Percentiles rank a stretch among this genome's conserved stretches.
These are phyloP conservation scores for Phytopythium oedochilum DNA, from an alignment of 352 stramenopile species.

Conservation along the genomic window DNA sequence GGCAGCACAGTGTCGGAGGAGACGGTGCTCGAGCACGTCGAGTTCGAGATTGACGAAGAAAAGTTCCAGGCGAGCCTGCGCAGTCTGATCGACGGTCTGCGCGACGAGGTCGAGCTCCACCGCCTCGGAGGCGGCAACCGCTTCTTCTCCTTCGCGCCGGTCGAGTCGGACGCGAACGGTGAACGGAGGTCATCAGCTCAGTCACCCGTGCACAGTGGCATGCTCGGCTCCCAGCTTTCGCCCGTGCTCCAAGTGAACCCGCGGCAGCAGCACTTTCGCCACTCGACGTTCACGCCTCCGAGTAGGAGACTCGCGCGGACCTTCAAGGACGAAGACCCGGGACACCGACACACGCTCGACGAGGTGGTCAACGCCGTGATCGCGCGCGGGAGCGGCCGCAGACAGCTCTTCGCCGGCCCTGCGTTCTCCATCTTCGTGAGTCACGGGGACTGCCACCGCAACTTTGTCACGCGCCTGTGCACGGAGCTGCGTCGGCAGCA, in stretches of 20 bases:
- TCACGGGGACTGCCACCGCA: conserved; percentile 66
- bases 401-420: conserved; percentile 14
- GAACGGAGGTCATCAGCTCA: not conserved
- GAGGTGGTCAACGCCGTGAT: conserved; percentile 61
- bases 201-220: not conserved
- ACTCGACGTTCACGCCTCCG: conserved; percentile 1
- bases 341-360: conserved; percentile 25
- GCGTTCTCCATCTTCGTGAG: conserved; percentile 67
- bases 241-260: not conserved
- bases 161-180: conserved; percentile 5
- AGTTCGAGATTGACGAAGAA: conserved; percentile 57
- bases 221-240: not conserved
- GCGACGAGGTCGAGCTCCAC: conserved; percentile 73
- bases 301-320: not conserved
- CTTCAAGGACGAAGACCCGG: conserved; percentile 1
- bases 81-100: conserved; percentile 66
- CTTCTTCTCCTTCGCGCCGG: conserved; percentile 9
- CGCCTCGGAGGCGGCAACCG: conserved; percentile 28
- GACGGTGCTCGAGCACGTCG: conserved; percentile 16
- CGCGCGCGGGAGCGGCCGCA: conserved; percentile 18
- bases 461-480: conserved; percentile 60
- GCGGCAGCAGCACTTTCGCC: not conserved
- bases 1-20: conserved; percentile 12
- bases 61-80: conserved; percentile 62
- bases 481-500: conserved; percentile 44